Evolutionary conservation across 2,329 filamentous ascomycete species (phyloP), one percentile per base, ranked within the genome.

Genomic region (Cytospora paraplurivora): DNA sequence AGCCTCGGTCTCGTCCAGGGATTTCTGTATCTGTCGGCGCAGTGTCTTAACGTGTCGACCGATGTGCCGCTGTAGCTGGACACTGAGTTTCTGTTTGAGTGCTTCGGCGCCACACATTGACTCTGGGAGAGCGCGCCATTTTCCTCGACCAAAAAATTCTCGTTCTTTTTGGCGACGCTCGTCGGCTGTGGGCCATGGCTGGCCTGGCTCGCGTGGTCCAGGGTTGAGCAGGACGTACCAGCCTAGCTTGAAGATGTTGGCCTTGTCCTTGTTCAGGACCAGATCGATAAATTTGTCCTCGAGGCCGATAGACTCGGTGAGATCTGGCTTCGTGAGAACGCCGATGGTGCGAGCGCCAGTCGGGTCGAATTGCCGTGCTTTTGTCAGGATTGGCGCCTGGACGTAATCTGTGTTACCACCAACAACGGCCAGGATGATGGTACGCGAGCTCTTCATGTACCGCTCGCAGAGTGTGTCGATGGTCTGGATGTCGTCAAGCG

Each of bases 401-500:
- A 83, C 81, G 56, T 82, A 83, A 66, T 85, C 82, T 51, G 80
- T 81, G 71, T 84, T 85, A 27, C 81, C 82, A 4, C 81, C 82
- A 19, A 85, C 78, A 32, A 85, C 82, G 37, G 82, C 82, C 3
- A 85, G 75, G 52, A 85, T 84, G 53, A 85, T 82, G 52, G 81
- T 85, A 37, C 82, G 78, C 0, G 80, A 75, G 65, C 81, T 81
- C 75, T 82, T 82, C 82, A 84, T 84, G 72, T 85, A 85, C 34
- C 77, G 76, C 8, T 83, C 80, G 12, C 80, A 82, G 1, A 87
- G 73, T 0, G 76, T 67, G 35, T 82, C 79, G 56, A 86, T 83
- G 2, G 82, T 80, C 64, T 78, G 74, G 61, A 83, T 82, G 51
- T 86, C 84, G 27, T 78, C 74, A 35, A 79, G 76, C 1, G 81